Conservation (phyloP, 2,329 filamentous ascomycete species). For the Cytospora mali region DNA sequence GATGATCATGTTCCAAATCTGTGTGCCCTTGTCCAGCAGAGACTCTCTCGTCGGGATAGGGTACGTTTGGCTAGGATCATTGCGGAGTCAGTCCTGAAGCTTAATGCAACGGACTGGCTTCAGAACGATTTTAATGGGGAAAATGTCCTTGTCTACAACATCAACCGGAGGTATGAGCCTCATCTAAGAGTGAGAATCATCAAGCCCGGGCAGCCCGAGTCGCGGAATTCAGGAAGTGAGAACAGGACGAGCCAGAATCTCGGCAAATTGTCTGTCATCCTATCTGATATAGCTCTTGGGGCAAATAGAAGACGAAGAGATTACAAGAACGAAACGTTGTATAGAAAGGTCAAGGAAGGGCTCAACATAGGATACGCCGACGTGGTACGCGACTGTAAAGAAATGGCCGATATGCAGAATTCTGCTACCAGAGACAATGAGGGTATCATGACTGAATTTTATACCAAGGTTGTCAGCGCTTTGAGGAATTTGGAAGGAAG, state of each 20-base stretch:
- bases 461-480: not conserved
- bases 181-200: not conserved
- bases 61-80: not conserved
- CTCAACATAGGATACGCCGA: not conserved
- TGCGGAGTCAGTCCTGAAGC: not conserved
- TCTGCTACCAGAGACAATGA: not conserved
- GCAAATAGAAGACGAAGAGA: not conserved
- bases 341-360: not conserved
- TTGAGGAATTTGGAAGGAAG: not conserved
- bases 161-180: not conserved
- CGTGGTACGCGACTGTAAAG: not conserved
- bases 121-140: not conserved
- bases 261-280: not conserved
- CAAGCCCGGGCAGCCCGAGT: not conserved
- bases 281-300: not conserved
- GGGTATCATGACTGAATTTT: not conserved
- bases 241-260: not conserved
- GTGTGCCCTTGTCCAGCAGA: not conserved
- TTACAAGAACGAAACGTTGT: not conserved
- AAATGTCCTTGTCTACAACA: not conserved
- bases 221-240: not conserved
- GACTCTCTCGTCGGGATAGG: not conserved
- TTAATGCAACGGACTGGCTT: not conserved
- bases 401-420: not conserved
- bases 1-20: not conserved